Evolutionary conservation across 2,329 filamentous ascomycete species (phyloP), one percentile per base, ranked within the genome.

Genomic region (Lachnellula occidentalis): DNA sequence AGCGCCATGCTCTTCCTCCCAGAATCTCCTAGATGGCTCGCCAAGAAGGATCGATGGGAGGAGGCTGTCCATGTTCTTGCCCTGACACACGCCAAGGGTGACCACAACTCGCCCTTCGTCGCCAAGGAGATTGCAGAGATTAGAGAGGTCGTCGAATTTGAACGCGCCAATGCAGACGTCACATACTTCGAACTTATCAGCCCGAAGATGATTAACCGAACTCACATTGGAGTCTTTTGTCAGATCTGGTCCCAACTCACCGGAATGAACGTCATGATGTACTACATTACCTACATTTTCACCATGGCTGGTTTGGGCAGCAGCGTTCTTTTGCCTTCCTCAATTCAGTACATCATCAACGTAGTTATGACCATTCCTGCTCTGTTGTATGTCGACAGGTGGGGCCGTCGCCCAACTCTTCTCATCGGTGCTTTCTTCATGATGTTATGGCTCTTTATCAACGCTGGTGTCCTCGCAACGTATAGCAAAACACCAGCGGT

Each of bases 241-340:
- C 87, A 90, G 71, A 85, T 90, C 63, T 90, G 87, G 87, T 83
- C 79, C 11, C 87, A 91, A 67, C 71, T 90, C 47, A 88, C 85
- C 0, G 87, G 87, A 17, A 89, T 88, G 86, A 90, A 89, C 64
- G 85, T 82, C 86, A 83, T 0, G 84, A 85, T 34, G 58, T 48
- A 65, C 42, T 66, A 67, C 49, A 66, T 67, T 24, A 66, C 64
- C 6, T 88, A 87, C 60, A 79, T 89, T 55, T 88, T 89, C 68
- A 76, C 76, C 11, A 90, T 90, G 86, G 85, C 86, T 15, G 85
- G 85, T 9, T 73, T 86, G 8, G 78, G 77, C 3, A 75, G 81
- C 61, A 77, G 76, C 51, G 78, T 82, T 37, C 76, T 90, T 8
- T 70, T 88, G 45, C 79, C 86, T 7, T 86, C 83, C 17, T 82